These are phyloP conservation scores for Coemansia sp. DNA, from an alignment of 192 early-diverging fungal species.

Conservation along the genomic window DNA sequence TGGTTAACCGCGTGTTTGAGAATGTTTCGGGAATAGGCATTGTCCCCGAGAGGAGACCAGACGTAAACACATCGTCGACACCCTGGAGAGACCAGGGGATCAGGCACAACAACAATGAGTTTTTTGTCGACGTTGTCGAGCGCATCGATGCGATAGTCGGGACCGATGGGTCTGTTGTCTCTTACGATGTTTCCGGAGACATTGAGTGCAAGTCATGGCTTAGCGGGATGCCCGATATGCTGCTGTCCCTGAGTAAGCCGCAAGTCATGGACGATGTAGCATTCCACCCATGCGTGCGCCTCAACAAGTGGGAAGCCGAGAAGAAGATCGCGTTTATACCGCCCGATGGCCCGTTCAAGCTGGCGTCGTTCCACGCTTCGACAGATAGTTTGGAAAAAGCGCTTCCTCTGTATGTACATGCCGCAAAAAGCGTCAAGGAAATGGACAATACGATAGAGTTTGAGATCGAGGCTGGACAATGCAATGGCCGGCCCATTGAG, in stretches of 20 bases:
- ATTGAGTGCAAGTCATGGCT: conserved; percentile 77
- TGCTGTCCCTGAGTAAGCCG: conserved; percentile 72
- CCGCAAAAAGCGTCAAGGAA: conserved; percentile 11
- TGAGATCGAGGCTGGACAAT: conserved; percentile 20
- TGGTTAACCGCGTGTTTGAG: conserved; percentile 84
- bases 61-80: conserved; percentile 56
- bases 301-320: conserved; percentile 79
- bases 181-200: conserved; percentile 78
- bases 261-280: conserved; percentile 75
- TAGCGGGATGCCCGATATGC: conserved; percentile 82
- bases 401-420: conserved; percentile 33
- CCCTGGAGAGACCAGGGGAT: conserved; percentile 90
- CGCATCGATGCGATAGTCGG: conserved; percentile 82
- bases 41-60: conserved; percentile 20
- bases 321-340: conserved; percentile 87
- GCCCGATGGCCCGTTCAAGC: conserved; percentile 89
- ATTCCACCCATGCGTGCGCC: conserved; percentile 89
- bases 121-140: conserved; percentile 93
- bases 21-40: conserved; percentile 67
- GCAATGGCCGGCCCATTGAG: conserved; percentile 26
- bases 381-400: conserved; percentile 1
- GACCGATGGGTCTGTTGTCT: conserved; percentile 68
- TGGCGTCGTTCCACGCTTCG: conserved; percentile 54
- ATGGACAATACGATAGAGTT: conserved; percentile 21
- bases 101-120: conserved; percentile 89